Evolutionary conservation across 495 filamentous ascomycete genomes (phyloP).

Genomic region (Hyaloscypha hepaticicola): DNA sequence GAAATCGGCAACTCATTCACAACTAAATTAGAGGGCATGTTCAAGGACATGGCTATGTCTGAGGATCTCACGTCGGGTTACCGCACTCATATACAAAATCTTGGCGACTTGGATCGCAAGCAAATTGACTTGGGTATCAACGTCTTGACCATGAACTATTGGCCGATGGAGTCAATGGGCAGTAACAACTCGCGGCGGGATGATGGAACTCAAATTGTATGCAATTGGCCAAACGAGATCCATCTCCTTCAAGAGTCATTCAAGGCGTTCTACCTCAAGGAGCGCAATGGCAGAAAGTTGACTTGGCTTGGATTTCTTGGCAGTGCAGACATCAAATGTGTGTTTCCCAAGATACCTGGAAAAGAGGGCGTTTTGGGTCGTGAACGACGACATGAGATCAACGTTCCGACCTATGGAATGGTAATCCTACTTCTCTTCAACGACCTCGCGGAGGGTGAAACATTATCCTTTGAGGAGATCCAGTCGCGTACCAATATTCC

Average conservation of each 20-base stretch:
- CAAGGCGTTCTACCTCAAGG: constrained; percentile 83
- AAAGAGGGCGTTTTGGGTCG: constrained; percentile 63
- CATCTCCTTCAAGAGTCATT: constrained; percentile 80
- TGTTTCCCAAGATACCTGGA: constrained; percentile 65
- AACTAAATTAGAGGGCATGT: constrained; percentile 91
- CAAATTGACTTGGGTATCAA: constrained; percentile 77
- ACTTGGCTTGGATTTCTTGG: constrained; percentile 74
- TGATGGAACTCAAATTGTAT: constrained; percentile 53
- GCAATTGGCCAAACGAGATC: constrained; percentile 73
- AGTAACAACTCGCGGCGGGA: constrained; percentile 32
- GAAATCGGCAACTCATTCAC: constrained; percentile 95
- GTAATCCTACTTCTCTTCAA: constrained; percentile 90
- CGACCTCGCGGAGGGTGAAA: constrained; percentile 61
- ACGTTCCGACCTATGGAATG: constrained; percentile 91
- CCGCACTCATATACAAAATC: constrained; percentile 61
- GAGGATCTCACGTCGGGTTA: constrained; percentile 80
- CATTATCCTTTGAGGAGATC: constrained; percentile 80
- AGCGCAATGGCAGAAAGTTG: constrained; percentile 81
- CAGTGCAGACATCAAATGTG: constrained; percentile 79
- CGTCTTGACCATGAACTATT: constrained; percentile 88
- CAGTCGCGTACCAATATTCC: constrained; percentile 83
- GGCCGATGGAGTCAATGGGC: constrained; percentile 86
- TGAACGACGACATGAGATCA: constrained; percentile 81
- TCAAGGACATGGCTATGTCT: constrained; percentile 92
- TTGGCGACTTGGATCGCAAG: constrained; percentile 64